These are phyloP conservation scores for Calonectria fujianensis DNA, from an alignment of 2,329 filamentous ascomycete species.

Conservation along the genomic window DNA sequence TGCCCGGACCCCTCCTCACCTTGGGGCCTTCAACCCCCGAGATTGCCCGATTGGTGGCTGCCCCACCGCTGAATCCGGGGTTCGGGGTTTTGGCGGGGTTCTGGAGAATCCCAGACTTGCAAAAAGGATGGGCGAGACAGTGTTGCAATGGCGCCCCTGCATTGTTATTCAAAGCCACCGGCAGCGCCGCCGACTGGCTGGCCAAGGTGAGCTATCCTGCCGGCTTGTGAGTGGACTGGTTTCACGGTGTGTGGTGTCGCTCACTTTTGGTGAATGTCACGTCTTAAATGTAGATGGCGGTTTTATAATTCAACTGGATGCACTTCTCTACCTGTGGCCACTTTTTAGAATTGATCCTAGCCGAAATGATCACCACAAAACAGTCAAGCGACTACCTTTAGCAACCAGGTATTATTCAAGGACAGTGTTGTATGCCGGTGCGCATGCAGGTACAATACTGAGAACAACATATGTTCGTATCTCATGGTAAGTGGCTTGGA, in stretches of 20 bases:
- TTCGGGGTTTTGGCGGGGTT: conserved; percentile 21
- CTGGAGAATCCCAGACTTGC: neutral
- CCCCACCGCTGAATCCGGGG: conserved; percentile 16
- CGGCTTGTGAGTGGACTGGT: neutral
- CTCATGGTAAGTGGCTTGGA: neutral
- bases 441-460: neutral
- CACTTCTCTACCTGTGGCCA: no score
- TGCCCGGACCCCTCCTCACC: conserved; percentile 1
- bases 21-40: conserved; percentile 2
- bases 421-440: neutral
- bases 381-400: no score
- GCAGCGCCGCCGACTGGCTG: neutral
- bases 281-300: neutral
- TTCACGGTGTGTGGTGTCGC: neutral
- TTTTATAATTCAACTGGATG: neutral
- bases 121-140: neutral
- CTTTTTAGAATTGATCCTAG: no score
- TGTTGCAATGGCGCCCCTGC: neutral
- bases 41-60: conserved; percentile 17
- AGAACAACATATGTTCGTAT: neutral
- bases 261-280: neutral
- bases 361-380: no score
- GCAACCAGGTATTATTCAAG: no score
- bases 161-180: neutral
- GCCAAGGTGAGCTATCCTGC: neutral